Evolutionary conservation across 768 basidiomycete genomes (phyloP), one percentile per base, ranked within the genome.

Genomic region (Amanita pallidorosea): DNA sequence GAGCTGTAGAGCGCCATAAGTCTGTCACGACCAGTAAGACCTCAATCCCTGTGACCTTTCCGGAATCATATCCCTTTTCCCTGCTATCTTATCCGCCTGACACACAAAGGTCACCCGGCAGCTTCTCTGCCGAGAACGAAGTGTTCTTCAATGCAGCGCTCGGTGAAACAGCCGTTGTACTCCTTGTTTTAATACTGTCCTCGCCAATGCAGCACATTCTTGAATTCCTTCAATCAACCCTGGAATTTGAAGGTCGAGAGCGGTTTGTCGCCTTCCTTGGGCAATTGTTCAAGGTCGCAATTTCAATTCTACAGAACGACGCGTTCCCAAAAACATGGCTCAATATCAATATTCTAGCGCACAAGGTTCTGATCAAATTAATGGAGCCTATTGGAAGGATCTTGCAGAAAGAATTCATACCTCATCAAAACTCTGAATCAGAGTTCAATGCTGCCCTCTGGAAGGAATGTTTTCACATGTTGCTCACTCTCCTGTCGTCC

Each of bases 291-390:
- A 81, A 76, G 50, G 85, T 92, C 35, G 80, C 80, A 3, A 74
- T 71, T 4, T 92, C 89, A 9, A 88, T 96, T 49, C 67, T 98
- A 52, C 76, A 82, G 53, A 88, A 88, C 58, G 84, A 94, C 29
- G 88, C 92, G 0, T 97, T 90, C 72, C 92, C 93, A 0, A 77
- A 73, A 56, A 81, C 81, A 33, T 97, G 95, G 95, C 73, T 97
- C 55, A 96, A 94, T 55, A 79, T 94, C 58, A 89, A 87, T 57
- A 81, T 94, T 40, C 70, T 96, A 54, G 83, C 88, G 0, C 93
- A 95, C 67, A 86, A 84, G 52, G 85, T 90, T 33, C 65, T 95
- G 63, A 76, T 94, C 66, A 90, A 88, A 67, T 80, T 95, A 67
- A 82, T 88, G 77, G 88, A 90, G 42, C 81, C 88, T 4, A 72